These are phyloP conservation scores for Raddia guianensis DNA, from an alignment of 176 grass and related monocot genomes.

Conservation along the genomic window DNA sequence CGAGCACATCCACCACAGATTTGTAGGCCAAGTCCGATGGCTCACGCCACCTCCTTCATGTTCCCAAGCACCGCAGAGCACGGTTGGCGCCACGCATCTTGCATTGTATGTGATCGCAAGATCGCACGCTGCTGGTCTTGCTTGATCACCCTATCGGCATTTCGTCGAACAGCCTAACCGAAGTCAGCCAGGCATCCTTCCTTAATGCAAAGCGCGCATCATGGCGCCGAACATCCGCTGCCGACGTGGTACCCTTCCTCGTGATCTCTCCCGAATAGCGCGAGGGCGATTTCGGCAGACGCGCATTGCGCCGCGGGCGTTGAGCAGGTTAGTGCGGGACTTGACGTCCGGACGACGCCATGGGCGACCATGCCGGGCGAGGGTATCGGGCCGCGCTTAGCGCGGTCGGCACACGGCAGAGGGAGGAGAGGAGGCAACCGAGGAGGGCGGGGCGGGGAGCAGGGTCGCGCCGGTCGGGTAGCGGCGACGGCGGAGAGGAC, in stretches of 20 bases:
- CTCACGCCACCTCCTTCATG: conserved; percentile 53
- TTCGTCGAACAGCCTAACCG: conserved; percentile 73
- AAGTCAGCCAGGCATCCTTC: conserved; percentile 47
- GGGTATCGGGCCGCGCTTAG: conserved; percentile 44
- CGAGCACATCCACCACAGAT: conserved; percentile 51
- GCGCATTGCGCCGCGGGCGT: conserved; percentile 34
- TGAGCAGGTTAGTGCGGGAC: conserved; percentile 61
- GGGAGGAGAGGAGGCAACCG: conserved; percentile 49
- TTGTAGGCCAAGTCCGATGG: conserved; percentile 45
- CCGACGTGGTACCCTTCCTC: conserved; percentile 46
- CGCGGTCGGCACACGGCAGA: conserved; percentile 14
- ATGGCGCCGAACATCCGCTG: conserved; percentile 53
- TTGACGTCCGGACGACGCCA: conserved; percentile 48
- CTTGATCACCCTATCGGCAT: conserved; percentile 43
- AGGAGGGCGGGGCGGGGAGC: conserved; percentile 23
- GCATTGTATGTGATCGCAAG: conserved; percentile 43
- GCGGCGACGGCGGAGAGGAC: conserved; percentile 43
- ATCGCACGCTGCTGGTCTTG: conserved; percentile 47
- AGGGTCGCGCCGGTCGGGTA: conserved; percentile 22
- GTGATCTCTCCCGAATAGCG: conserved; percentile 56
- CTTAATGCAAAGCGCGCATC: conserved; percentile 58
- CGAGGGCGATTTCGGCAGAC: conserved; percentile 40
- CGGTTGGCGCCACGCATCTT: conserved; percentile 44
- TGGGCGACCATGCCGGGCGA: conserved; percentile 47
- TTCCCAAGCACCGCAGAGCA: conserved; percentile 43